Conservation (phyloP, 257 asterid species). For the Gentiana straminea region DNA sequence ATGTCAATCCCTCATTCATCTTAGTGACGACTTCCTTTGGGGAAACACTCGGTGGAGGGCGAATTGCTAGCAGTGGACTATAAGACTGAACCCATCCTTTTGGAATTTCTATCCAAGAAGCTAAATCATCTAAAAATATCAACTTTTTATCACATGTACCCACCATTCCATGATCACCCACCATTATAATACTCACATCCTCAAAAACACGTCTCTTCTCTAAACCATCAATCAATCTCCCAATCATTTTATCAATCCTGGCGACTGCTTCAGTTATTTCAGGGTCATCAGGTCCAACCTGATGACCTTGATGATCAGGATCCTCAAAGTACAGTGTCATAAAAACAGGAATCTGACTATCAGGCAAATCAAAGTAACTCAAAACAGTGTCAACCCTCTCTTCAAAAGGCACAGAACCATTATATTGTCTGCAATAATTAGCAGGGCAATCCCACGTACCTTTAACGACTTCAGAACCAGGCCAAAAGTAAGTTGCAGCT, state of each 20-base stretch:
- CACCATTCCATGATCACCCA: conserved; percentile 80
- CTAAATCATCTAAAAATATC: conserved; percentile 48
- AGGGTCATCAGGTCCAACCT: conserved; percentile 60
- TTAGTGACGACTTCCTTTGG: conserved; percentile 35
- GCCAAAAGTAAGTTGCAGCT: conserved; percentile 72
- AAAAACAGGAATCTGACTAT: conserved; percentile 46
- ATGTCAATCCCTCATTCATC: conserved; percentile 57
- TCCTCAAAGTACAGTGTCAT: conserved; percentile 64
- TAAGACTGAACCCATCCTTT: conserved; percentile 53
- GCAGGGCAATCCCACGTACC: conserved; percentile 56
- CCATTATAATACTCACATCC: conserved; percentile 45
- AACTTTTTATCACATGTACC: conserved; percentile 64
- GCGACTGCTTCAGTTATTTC: conserved; percentile 45
- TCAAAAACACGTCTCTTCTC: conserved; percentile 51
- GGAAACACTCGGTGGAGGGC: conserved; percentile 30
- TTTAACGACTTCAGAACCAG: conserved; percentile 64
- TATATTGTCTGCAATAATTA: conserved; percentile 31
- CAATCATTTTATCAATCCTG: conserved; percentile 36
- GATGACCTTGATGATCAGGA: conserved; percentile 75
- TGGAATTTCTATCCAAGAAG: conserved; percentile 41
- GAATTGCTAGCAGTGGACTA: conserved; percentile 48
- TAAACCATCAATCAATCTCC: conserved; percentile 48
- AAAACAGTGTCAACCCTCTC: conserved; percentile 58
- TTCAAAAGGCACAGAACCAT: conserved; percentile 54
- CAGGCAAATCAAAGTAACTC: conserved; percentile 49